phyloP scores from a whole-genome alignment of 495 filamentous ascomycete species.

The Talaromyces proteolyticus region DNA sequence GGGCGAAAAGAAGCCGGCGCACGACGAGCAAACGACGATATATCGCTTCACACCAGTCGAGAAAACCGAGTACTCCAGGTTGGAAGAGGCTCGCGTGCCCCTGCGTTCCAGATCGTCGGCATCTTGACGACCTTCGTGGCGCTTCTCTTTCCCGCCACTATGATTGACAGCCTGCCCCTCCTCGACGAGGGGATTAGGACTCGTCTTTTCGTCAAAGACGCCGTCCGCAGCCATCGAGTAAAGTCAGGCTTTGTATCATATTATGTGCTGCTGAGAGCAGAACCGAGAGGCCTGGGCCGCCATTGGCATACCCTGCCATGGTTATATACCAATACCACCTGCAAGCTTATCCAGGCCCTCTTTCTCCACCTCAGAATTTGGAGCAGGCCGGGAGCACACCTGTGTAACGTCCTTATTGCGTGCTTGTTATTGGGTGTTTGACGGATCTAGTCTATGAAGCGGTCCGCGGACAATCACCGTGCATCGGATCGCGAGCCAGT shows the following conservation, averaged over 20 bases:
- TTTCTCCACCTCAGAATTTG: too few relatives aligned
- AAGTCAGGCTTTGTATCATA: background rate
- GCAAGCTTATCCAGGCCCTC: too few relatives aligned
- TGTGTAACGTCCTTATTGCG: too few relatives aligned
- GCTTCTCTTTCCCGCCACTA: background rate
- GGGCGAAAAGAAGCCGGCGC: constrained; percentile 28
- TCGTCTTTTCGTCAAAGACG: background rate
- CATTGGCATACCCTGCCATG: too few relatives aligned
- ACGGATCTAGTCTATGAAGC: too few relatives aligned
- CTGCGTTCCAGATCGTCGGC: constrained; percentile 1
- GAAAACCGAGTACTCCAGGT: constrained; percentile 4
- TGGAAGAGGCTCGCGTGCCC: constrained; percentile 1
- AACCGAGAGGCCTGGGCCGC: too few relatives aligned
- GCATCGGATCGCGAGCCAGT: too few relatives aligned
- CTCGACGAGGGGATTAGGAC: background rate
- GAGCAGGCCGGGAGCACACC: too few relatives aligned
- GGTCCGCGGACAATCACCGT: too few relatives aligned
- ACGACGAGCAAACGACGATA: constrained; percentile 12
- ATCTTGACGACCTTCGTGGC: background rate
- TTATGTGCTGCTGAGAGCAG: too few relatives aligned
- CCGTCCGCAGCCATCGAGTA: background rate
- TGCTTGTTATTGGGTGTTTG: too few relatives aligned
- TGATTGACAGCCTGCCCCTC: background rate
- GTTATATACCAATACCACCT: too few relatives aligned
- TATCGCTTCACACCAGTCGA: constrained; percentile 2